These are phyloP conservation scores for Triticum dicoccoides DNA, from an alignment of 176 grass and related monocot genomes.

Conservation along the genomic window DNA sequence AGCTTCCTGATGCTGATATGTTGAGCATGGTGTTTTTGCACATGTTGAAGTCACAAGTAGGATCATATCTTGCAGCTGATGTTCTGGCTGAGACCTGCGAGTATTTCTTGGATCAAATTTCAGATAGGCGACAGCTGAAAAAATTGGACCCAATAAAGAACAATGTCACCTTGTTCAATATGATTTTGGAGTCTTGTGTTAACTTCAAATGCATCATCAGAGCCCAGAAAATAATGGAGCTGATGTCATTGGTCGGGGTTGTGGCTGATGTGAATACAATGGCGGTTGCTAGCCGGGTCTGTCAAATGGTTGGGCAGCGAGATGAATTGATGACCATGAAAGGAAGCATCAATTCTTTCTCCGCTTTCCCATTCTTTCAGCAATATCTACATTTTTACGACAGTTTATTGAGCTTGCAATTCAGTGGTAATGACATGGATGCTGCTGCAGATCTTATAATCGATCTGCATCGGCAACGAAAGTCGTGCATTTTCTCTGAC, in stretches of 20 bases:
- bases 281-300: constrained; percentile 39
- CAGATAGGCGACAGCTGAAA: constrained; percentile 42
- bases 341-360: constrained; percentile 52
- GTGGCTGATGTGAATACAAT: constrained; percentile 65
- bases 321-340: constrained; percentile 68
- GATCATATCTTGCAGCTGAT: constrained; percentile 62
- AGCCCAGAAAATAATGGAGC: constrained; percentile 64
- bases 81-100: constrained; percentile 65
- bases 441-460: constrained; percentile 61
- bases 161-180: constrained; percentile 66
- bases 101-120: constrained; percentile 42
- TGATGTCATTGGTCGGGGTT: constrained; percentile 60
- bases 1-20: constrained; percentile 67
- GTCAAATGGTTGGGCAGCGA: constrained; percentile 69
- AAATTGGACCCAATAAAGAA: constrained; percentile 53
- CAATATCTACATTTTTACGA: constrained; percentile 73
- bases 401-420: constrained; percentile 69
- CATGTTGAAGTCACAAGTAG: constrained; percentile 69
- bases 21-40: constrained; percentile 64
- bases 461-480: constrained; percentile 47
- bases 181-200: constrained; percentile 76
- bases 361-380: constrained; percentile 30
- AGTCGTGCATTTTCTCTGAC: constrained; percentile 18
- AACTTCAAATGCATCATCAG: constrained; percentile 69
- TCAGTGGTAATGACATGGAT: constrained; percentile 81